Evolutionary conservation across 805 yeast species (phyloP), one percentile per base, ranked within the genome.

Genomic region (Middelhovenomyces tepae): DNA sequence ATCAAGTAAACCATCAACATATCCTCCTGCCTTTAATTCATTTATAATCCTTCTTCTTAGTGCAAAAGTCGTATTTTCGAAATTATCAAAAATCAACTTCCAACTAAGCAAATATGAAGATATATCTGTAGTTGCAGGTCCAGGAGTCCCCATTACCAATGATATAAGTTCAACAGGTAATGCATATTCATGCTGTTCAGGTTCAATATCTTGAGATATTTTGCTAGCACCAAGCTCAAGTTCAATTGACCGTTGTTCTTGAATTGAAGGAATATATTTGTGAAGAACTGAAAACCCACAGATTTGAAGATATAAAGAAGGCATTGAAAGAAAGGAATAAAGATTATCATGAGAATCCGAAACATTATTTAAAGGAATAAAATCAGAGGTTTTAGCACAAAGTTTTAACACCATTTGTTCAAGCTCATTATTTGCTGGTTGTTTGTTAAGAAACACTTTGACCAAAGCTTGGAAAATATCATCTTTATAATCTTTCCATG

Each of bases 11-110:
- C 50, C 51, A 2, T 58, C 61, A 5, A 81, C 55, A n/a, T 67
- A 48, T 18, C 64, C 69, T 5, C 54, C 49, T 17, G 63, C 65
- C 17, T 69, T 71, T 35, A 85, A 50, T 42, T 79, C 78, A 14
- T 58, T 62, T 22, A 78, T 67, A 45, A 79, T 81, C 27, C 65
- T 61, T 28, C 71, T 66, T 36, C 86, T 67, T 43, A 85, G 64
- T 25, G 71, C 69, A 43, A 73, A 74, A 1, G 91, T 73, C 4
- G 80, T 68, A 37, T 75, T 73, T 32, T 68, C 65, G 50, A 85
- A 80, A 52, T 75, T 75, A 18, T 58, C 60, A 41, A 81, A 64
- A 0, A 81, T 53, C 34, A 83, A 59, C 40, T 57, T 59, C 93
- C 94, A 86, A 36, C 73, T 59, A 77, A 38, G 36, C 21, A 46